Evolutionary conservation across 108 stramenopile genomes (phyloP), one percentile per base, ranked within the genome.

Genomic region (Nitzschia sp.): DNA sequence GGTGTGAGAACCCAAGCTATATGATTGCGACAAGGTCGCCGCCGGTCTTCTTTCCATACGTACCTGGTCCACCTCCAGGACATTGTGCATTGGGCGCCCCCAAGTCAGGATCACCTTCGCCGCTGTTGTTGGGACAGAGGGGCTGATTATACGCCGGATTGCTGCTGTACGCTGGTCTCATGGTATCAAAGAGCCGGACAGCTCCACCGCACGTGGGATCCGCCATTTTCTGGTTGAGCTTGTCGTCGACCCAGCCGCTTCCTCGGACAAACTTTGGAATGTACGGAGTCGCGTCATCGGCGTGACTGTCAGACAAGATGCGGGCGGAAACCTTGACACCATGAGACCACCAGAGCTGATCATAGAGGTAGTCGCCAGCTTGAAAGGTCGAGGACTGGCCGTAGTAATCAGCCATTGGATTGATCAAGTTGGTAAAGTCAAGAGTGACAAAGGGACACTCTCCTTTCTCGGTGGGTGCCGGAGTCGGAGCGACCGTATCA

Each of bases 71-170:
- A 9, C 55, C 26, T 38, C 59, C 59, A 21, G 63, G 63, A 32
- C 65, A 66, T n/a, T 28, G 21, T 9, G 25, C 11, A 59, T 71
- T 71, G 34, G 70, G 70, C 4, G 70, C 64, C 11, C 70, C 70
- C 17, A 71, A 34, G 29, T 63, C 60, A n/a, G 2, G 3, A 47
- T 71, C 70, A 28, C 70, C 70, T 17, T 71, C 70, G 38, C 38
- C 42, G 30, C 27, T 8, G 30, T 26, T 32, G 24, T n/a, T 53
- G 18, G 4, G 8, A 46, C 45, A 42, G 19, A 46, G 33, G 5
- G 42, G 27, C 25, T 59, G 25, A n/a, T 53, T 24, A 53, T 53
- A 53, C 13, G 51, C 21, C 8, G 21, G n/a, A 4, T 8, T 25
- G 25, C 11, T 28, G 29, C 6, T 30, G 5, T 6, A 28, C 4